Conservation (phyloP, 139 green algal species). For the Mychonastes homosphaera region DNA sequence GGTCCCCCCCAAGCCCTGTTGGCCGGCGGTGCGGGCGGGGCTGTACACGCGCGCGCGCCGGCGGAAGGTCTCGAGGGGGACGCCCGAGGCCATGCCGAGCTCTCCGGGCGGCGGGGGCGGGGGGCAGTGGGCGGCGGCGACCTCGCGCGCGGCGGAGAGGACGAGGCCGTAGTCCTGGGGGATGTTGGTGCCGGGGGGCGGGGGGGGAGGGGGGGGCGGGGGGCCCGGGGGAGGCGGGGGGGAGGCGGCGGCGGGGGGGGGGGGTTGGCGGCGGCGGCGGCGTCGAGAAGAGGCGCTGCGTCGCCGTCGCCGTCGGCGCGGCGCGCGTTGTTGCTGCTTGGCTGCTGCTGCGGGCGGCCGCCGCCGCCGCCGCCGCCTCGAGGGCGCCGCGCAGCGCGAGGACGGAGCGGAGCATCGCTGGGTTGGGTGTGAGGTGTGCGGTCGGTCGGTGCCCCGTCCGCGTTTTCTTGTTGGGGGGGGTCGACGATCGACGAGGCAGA, state of each 20-base stretch:
- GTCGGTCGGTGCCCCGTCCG: too few species aligned
- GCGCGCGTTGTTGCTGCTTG: too few species aligned
- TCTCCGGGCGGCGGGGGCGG: slow-evolving; percentile 16
- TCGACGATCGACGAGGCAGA: too few species aligned
- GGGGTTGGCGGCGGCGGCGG: neutral
- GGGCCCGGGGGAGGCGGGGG: neutral
- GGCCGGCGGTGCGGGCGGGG: slow-evolving; percentile 44
- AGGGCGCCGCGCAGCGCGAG: too few species aligned
- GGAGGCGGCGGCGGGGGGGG: neutral
- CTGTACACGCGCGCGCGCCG: slow-evolving; percentile 62
- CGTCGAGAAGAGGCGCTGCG: neutral
- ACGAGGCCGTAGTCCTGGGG: slow-evolving; percentile 30
- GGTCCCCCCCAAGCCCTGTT: slow-evolving; percentile 57
- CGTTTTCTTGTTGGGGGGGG: too few species aligned
- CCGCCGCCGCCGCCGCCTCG: too few species aligned
- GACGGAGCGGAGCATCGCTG: too few species aligned
- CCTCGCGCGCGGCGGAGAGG: slow-evolving; percentile 22
- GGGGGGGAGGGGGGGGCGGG: too few species aligned
- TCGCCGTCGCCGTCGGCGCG: neutral
- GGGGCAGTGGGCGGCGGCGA: slow-evolving; percentile 4
- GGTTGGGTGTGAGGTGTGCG: too few species aligned
- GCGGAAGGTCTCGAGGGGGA: slow-evolving; percentile 40
- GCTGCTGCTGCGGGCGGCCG: too few species aligned
- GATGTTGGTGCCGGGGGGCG: too few species aligned
- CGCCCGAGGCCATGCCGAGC: slow-evolving; percentile 33